Percentiles rank a stretch among this genome's conserved stretches.
phyloP scores from a whole-genome alignment of 176 grass and related monocot genomes.

The Melocanna baccifera region DNA sequence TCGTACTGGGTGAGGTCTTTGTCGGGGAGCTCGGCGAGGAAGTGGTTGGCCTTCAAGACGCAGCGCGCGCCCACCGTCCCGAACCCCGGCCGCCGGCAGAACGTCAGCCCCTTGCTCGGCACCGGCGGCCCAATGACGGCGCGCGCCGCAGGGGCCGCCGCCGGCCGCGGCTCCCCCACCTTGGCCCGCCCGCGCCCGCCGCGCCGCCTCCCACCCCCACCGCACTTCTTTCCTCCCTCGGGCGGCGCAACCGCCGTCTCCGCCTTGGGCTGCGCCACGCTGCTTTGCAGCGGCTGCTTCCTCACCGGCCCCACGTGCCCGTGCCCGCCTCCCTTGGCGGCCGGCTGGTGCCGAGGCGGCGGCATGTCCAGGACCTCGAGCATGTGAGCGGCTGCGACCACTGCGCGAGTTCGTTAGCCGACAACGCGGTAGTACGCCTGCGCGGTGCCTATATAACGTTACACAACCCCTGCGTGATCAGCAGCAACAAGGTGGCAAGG shows the following conservation, averaged over 20 bases:
- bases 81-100: slow-evolving; percentile 84
- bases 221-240: slow-evolving; percentile 54
- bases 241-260: slow-evolving; percentile 30
- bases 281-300: slow-evolving; percentile 92
- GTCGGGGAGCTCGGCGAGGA: slow-evolving; percentile 80
- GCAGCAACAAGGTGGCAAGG: slow-evolving; percentile 10
- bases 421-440: slow-evolving; percentile 39
- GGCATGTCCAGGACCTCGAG: slow-evolving; percentile 63
- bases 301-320: neutral
- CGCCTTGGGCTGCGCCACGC: slow-evolving; percentile 69
- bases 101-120: slow-evolving; percentile 61
- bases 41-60: slow-evolving; percentile 93
- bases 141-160: neutral
- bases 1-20: slow-evolving; percentile 96
- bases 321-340: neutral
- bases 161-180: neutral
- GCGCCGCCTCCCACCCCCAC: slow-evolving; percentile 45
- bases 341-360: slow-evolving; percentile 23
- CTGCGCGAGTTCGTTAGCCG: slow-evolving; percentile 19
- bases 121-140: slow-evolving; percentile 49
- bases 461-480: slow-evolving; percentile 21
- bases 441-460: slow-evolving; percentile 31
- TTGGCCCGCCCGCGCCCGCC: slow-evolving; percentile 53
- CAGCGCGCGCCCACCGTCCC: slow-evolving; percentile 71
- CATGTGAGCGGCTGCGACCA: slow-evolving; percentile 34